Conservation (phyloP, 148 eudicot species). For the Selenicereus undatus region DNA sequence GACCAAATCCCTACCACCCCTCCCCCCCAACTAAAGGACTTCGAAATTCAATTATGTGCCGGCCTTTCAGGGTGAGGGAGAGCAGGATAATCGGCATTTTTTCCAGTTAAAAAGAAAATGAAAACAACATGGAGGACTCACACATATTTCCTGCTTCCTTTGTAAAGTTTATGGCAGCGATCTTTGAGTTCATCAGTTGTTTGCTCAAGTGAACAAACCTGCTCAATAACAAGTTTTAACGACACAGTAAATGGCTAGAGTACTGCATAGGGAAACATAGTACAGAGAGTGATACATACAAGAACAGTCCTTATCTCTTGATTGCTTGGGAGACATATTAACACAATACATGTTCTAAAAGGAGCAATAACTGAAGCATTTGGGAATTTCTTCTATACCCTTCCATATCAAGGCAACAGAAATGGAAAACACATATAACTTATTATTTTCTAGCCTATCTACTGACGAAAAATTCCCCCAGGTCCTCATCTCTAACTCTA, state of each 20-base stretch:
- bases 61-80: background rate
- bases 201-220: constrained; percentile 57
- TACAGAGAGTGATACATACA: background rate
- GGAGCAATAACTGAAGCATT: background rate
- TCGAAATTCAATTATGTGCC: background rate
- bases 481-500: background rate
- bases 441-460: background rate
- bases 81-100: too few species aligned
- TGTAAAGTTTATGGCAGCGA: constrained; percentile 77
- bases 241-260: constrained; percentile 3
- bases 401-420: background rate
- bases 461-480: background rate
- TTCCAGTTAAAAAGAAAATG: background rate
- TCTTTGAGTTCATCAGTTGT: constrained; percentile 70
- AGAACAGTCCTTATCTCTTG: background rate
- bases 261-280: background rate
- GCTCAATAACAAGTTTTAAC: constrained; percentile 6
- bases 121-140: constrained; percentile 31
- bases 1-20: background rate
- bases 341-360: background rate
- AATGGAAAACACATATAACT: background rate
- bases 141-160: constrained; percentile 74
- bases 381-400: background rate
- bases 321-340: background rate
- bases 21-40: background rate